Evolutionary conservation across 306 rosid genomes (phyloP).

Genomic region (Lotus japonicus): DNA sequence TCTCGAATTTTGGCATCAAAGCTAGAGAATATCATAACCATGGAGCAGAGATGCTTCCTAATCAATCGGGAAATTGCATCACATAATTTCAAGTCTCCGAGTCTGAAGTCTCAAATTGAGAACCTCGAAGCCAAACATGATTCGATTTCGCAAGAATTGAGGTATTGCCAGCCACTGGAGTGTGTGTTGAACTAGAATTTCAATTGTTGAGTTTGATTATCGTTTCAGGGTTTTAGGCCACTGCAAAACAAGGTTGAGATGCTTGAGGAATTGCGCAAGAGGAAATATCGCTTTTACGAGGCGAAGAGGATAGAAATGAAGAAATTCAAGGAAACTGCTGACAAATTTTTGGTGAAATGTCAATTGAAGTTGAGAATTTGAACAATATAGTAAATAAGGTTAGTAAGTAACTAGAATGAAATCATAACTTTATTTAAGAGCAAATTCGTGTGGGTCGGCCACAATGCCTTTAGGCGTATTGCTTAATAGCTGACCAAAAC

Average conservation of each 20-base stretch:
- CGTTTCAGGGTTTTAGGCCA: conserved; percentile 27
- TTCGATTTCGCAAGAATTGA: conserved; percentile 23
- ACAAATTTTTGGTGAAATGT: conserved; percentile 38
- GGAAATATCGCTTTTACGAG: conserved; percentile 39
- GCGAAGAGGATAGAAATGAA: conserved; percentile 45
- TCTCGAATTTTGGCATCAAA: conserved; percentile 45
- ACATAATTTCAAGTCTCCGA: conserved; percentile 35
- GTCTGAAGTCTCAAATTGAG: conserved; percentile 50
- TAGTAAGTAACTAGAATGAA: conserved; percentile 41
- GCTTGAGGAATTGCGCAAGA: conserved; percentile 47
- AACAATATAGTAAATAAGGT: conserved; percentile 45
- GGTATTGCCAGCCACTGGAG: conserved; percentile 9
- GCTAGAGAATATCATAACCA: conserved; percentile 41
- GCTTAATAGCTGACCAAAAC: too few species aligned
- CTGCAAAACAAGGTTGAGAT: conserved; percentile 55
- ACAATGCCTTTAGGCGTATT: too few species aligned
- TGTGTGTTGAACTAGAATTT: neutral
- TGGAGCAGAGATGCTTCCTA: conserved; percentile 49
- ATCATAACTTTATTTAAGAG: too few species aligned
- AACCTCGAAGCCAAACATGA: conserved; percentile 39
- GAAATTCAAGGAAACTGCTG: conserved; percentile 40
- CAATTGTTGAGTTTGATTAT: neutral
- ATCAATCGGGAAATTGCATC: conserved; percentile 49
- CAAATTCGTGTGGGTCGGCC: too few species aligned
- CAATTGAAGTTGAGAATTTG: conserved; percentile 35